These are phyloP conservation scores for Aegilops umbellulata DNA, from an alignment of 176 grass and related monocot genomes.

Conservation along the genomic window DNA sequence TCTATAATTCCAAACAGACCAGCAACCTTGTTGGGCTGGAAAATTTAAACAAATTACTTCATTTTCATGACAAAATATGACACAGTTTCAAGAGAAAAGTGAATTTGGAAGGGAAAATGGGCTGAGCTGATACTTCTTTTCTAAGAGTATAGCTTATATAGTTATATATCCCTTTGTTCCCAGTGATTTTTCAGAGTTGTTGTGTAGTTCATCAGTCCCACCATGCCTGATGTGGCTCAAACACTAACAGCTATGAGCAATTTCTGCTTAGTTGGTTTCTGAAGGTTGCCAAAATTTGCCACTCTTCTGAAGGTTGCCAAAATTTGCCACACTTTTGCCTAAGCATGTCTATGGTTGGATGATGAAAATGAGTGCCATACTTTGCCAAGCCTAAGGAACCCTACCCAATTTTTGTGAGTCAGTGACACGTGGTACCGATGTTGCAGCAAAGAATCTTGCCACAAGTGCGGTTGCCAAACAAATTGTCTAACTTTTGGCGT, in stretches of 20 bases:
- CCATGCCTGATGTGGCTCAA: not conserved
- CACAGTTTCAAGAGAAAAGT: not conserved
- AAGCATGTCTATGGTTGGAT: not conserved
- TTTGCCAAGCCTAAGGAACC: not conserved
- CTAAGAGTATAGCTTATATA: not conserved
- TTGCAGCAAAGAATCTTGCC: not conserved
- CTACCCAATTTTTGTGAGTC: not conserved
- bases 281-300: not conserved
- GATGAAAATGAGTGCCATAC: not conserved
- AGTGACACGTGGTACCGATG: not conserved
- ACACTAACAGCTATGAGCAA: not conserved
- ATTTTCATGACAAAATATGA: not conserved
- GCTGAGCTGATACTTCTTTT: not conserved
- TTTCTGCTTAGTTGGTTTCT: not conserved
- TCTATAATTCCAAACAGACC: not conserved
- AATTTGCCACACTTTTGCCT: not conserved
- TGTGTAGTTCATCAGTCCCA: not conserved
- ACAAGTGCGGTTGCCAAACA: not conserved
- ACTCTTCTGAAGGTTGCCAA: not conserved
- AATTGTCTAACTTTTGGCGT: not conserved
- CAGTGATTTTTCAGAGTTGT: not conserved
- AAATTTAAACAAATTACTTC: not conserved
- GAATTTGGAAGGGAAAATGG: not conserved
- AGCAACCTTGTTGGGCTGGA: not conserved
- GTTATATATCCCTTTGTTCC: not conserved